A percentile compares a stretch with the other conserved stretches of the same genome.
These are phyloP conservation scores for Stylonectria norvegica DNA, from an alignment of 2,329 filamentous ascomycete genomes.

Conservation along the genomic window DNA sequence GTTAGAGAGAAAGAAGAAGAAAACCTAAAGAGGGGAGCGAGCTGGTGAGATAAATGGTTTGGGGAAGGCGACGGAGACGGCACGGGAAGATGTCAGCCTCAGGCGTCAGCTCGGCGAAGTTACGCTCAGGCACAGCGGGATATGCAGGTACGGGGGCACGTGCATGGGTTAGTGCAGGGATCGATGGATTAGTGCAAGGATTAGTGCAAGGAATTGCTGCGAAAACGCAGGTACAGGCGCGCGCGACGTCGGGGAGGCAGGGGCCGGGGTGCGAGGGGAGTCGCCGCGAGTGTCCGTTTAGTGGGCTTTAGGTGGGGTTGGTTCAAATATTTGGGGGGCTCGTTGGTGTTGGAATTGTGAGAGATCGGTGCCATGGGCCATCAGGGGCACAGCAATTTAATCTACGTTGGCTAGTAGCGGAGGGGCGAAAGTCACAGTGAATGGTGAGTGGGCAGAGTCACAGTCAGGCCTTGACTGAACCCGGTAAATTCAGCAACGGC, in stretches of 20 bases:
- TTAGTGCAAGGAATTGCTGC: too few relatives aligned
- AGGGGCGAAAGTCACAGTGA: too few relatives aligned
- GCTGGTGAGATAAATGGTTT: conserved; percentile 24
- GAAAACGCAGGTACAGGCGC: too few relatives aligned
- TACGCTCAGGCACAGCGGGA: too few relatives aligned
- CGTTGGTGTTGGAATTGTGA: too few relatives aligned
- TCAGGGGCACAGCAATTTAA: conserved; percentile 23
- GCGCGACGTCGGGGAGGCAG: conserved; percentile 16
- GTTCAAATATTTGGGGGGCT: conserved; percentile 4
- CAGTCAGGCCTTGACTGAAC: conserved; percentile 11
- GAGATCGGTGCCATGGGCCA: conserved; percentile 10
- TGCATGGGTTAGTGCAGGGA: too few relatives aligned
- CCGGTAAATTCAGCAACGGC: not conserved
- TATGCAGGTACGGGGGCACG: too few relatives aligned
- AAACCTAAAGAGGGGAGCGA: conserved; percentile 11
- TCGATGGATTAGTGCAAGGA: too few relatives aligned
- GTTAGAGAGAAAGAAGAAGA: conserved; percentile 18
- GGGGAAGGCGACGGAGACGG: too few relatives aligned
- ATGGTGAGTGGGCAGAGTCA: conserved; percentile 20
- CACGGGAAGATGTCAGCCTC: not conserved
- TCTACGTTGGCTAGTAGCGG: conserved; percentile 15
- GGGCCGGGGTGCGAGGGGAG: conserved; percentile 7
- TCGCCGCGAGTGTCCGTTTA: not conserved
- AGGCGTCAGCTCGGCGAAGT: too few relatives aligned
- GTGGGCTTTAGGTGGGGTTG: not conserved